A percentile compares a stretch with the other conserved stretches of the same genome.
phyloP scores from a whole-genome alignment of 139 green algal genomes.

The Yamagishiella unicocca region DNA sequence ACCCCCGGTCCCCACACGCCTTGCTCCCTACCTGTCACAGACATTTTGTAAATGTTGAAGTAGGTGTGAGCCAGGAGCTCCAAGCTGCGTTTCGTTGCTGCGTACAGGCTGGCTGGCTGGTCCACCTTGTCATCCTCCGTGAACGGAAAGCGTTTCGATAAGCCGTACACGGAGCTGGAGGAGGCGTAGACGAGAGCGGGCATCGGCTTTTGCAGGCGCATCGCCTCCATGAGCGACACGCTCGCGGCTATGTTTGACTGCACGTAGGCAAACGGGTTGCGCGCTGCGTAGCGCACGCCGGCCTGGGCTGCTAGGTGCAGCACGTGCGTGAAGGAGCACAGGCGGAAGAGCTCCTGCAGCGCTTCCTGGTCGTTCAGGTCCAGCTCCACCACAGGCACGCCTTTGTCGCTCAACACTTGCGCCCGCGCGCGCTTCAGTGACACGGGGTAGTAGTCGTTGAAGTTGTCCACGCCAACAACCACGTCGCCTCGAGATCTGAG shows the following conservation, averaged over 20 bases:
- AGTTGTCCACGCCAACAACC: constrained; percentile 90
- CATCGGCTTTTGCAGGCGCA: constrained; percentile 62
- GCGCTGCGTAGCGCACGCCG: constrained; percentile 81
- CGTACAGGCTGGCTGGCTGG: constrained; percentile 80
- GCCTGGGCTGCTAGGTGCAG: constrained; percentile 88
- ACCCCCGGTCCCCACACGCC: not conserved
- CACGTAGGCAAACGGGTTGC: constrained; percentile 83
- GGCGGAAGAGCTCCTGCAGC: constrained; percentile 70
- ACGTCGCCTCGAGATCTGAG: constrained; percentile 64
- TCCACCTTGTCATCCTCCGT: constrained; percentile 73
- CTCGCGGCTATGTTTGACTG: constrained; percentile 80
- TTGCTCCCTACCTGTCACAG: constrained; percentile 67
- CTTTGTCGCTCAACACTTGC: constrained; percentile 47
- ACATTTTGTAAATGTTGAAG: constrained; percentile 81
- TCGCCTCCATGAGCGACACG: constrained; percentile 77
- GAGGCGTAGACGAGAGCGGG: constrained; percentile 82
- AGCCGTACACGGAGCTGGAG: constrained; percentile 82
- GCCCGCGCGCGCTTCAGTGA: constrained; percentile 77
- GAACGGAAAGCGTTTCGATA: constrained; percentile 70
- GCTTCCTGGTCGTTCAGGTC: constrained; percentile 78
- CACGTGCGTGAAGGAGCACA: constrained; percentile 81
- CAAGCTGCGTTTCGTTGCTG: constrained; percentile 78
- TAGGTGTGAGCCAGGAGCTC: constrained; percentile 87
- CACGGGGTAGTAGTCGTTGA: constrained; percentile 87
- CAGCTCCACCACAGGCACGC: constrained; percentile 69